Percentiles rank a stretch among this genome's conserved stretches.
phyloP scores from a whole-genome alignment of 2,329 filamentous ascomycete species.

The Sphaerostilbella broomeana region DNA sequence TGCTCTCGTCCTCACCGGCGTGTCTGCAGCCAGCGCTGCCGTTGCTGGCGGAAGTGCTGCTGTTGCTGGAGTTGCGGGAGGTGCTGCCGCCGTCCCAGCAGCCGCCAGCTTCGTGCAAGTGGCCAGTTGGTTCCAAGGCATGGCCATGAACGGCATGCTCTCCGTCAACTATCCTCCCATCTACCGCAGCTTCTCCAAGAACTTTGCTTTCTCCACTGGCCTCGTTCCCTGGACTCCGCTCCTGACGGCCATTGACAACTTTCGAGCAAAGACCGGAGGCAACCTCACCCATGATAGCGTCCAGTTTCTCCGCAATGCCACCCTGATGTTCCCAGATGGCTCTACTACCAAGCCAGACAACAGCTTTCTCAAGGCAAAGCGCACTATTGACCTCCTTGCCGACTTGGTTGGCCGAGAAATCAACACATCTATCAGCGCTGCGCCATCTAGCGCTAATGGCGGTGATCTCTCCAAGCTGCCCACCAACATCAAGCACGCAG shows the following conservation, averaged over 20 bases:
- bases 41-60: slow-evolving; percentile 44
- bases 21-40: slow-evolving; percentile 60
- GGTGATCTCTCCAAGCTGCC: no score
- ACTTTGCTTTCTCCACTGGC: slow-evolving; percentile 88
- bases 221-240: slow-evolving; percentile 76
- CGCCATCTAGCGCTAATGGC: slow-evolving; percentile 25
- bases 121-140: slow-evolving; percentile 83
- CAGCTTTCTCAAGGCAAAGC: slow-evolving; percentile 44
- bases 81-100: slow-evolving; percentile 65
- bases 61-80: slow-evolving; percentile 48
- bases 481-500: slow-evolving; percentile 36
- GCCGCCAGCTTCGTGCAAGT: slow-evolving; percentile 83
- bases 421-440: slow-evolving; percentile 39
- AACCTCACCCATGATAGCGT: slow-evolving; percentile 79
- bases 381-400: slow-evolving; percentile 41
- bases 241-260: slow-evolving; percentile 76
- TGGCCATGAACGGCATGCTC: slow-evolving; percentile 95
- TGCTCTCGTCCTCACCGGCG: slow-evolving; percentile 66
- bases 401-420: slow-evolving; percentile 49
- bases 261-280: slow-evolving; percentile 74
- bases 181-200: slow-evolving; percentile 83
- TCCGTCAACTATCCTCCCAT: slow-evolving; percentile 81
- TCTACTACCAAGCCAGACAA: slow-evolving; percentile 39
- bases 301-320: slow-evolving; percentile 65
- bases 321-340: slow-evolving; percentile 62